Evolutionary conservation across 495 filamentous ascomycete genomes (phyloP).

Genomic region (Neurospora sp.): DNA sequence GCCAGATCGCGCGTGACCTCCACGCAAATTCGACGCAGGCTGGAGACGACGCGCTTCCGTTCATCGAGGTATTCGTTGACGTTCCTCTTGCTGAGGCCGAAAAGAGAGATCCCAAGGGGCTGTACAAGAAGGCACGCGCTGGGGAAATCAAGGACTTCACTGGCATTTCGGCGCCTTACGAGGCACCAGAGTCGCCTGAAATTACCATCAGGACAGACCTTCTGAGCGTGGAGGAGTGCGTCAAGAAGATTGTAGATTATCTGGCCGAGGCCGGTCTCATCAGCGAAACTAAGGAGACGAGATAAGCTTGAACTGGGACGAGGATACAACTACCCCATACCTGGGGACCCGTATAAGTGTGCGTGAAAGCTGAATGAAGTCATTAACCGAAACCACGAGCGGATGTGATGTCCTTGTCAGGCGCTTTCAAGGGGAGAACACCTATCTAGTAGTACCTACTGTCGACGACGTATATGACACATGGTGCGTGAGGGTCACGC

Average conservation of each 20-base stretch:
- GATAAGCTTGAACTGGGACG: constrained; percentile 7
- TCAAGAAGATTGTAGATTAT: constrained; percentile 71
- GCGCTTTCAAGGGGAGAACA: neutral
- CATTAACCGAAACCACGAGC: neutral
- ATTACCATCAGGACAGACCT: constrained; percentile 71
- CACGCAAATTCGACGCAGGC: constrained; percentile 47
- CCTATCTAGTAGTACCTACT: neutral
- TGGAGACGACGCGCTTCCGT: constrained; percentile 55
- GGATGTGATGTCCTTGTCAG: neutral
- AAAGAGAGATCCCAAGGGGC: constrained; percentile 86
- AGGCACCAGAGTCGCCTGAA: constrained; percentile 78
- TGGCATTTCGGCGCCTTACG: constrained; percentile 86
- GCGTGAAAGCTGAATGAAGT: neutral
- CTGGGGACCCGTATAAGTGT: neutral
- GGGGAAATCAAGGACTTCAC: constrained; percentile 97
- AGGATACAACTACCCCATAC: neutral
- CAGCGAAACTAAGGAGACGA: constrained; percentile 22
- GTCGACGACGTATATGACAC: neutral
- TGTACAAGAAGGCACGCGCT: constrained; percentile 91
- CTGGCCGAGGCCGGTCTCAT: constrained; percentile 46
- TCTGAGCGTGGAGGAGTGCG: constrained; percentile 73
- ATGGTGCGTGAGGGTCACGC: neutral
- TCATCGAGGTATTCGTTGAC: constrained; percentile 89
- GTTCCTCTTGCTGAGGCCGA: constrained; percentile 85
- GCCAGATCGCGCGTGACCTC: constrained; percentile 66